Evolutionary conservation across 2,329 filamentous ascomycete species (phyloP).

Genomic region (Rhytidhysteron rufulum): DNA sequence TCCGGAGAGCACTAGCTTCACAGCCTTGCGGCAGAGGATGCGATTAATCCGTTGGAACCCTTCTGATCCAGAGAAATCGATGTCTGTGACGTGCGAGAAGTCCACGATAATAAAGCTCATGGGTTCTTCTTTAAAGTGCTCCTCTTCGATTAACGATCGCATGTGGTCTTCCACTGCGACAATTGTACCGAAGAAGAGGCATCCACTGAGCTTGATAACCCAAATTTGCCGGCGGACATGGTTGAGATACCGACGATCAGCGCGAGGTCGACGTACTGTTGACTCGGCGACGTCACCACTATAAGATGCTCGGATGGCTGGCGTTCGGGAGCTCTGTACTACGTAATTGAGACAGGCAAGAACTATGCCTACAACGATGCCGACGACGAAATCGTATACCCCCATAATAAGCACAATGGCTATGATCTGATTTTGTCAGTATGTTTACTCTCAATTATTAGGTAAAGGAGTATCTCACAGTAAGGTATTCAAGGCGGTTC

Average conservation of each 20-base stretch:
- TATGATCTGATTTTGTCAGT: constrained; percentile 55
- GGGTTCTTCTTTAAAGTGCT: constrained; percentile 70
- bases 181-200: constrained; percentile 98
- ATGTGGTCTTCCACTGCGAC: constrained; percentile 91
- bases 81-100: constrained; percentile 80
- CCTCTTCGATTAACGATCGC: constrained; percentile 74
- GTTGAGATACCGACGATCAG: constrained; percentile 81
- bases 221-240: constrained; percentile 85
- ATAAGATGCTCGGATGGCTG: constrained; percentile 86
- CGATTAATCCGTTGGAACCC: constrained; percentile 91
- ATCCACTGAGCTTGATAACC: constrained; percentile 87
- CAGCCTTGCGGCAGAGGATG: constrained; percentile 70
- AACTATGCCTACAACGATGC: constrained; percentile 87
- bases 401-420: constrained; percentile 95
- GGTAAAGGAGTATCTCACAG: constrained; percentile 48
- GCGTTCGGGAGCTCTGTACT: constrained; percentile 84
- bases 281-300: constrained; percentile 85
- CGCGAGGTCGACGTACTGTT: constrained; percentile 84
- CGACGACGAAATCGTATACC: constrained; percentile 91
- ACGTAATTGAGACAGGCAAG: constrained; percentile 89
- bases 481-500: constrained; percentile 82
- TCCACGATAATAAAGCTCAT: constrained; percentile 90
- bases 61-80: constrained; percentile 95
- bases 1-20: constrained; percentile 79
- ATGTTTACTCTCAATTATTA: constrained; percentile 1